These are phyloP conservation scores for Friedmanniomyces endolithicus DNA, from an alignment of 495 filamentous ascomycete genomes.

Conservation along the genomic window DNA sequence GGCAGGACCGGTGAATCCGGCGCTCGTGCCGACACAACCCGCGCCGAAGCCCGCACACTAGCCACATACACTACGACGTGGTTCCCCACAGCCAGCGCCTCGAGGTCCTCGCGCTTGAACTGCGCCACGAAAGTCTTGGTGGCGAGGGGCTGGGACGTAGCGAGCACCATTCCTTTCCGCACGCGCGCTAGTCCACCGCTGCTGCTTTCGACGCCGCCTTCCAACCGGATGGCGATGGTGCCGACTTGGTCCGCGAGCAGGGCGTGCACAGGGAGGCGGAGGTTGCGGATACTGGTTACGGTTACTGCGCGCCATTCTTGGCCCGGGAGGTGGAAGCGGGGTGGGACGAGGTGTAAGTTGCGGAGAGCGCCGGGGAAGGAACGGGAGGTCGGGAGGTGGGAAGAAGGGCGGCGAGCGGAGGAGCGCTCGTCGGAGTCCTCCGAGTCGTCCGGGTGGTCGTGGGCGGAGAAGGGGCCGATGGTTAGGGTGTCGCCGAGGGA, in stretches of 20 bases:
- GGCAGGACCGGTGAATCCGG: conserved; percentile 28
- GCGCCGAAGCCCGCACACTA: conserved; percentile 70
- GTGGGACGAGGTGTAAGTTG: conserved; percentile 26
- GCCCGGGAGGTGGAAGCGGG: conserved; percentile 23
- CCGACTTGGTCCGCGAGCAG: conserved; percentile 76
- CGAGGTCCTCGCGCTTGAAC: conserved; percentile 21
- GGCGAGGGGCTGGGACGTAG: conserved; percentile 42
- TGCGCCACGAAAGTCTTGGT: conserved; percentile 42
- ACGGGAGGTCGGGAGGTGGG: conserved; percentile 21
- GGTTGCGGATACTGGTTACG: conserved; percentile 74
- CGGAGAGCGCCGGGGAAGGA: conserved; percentile 30
- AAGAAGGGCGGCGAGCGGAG: background rate
- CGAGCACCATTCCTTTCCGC: conserved; percentile 75
- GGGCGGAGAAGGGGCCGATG: conserved; percentile 59
- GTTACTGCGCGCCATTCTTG: conserved; percentile 64
- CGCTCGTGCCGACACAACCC: conserved; percentile 41
- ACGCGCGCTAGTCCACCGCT: conserved; percentile 37
- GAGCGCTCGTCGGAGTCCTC: conserved; percentile 22
- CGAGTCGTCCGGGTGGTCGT: conserved; percentile 26
- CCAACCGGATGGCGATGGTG: conserved; percentile 66
- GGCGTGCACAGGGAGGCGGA: conserved; percentile 69
- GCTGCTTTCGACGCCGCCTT: conserved; percentile 20
- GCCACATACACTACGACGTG: conserved; percentile 73
- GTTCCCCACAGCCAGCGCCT: conserved; percentile 39
- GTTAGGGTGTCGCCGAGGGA: conserved; percentile 66